Conservation (phyloP, 2,329 filamentous ascomycete genomes). For the Diaporthe sp. region DNA sequence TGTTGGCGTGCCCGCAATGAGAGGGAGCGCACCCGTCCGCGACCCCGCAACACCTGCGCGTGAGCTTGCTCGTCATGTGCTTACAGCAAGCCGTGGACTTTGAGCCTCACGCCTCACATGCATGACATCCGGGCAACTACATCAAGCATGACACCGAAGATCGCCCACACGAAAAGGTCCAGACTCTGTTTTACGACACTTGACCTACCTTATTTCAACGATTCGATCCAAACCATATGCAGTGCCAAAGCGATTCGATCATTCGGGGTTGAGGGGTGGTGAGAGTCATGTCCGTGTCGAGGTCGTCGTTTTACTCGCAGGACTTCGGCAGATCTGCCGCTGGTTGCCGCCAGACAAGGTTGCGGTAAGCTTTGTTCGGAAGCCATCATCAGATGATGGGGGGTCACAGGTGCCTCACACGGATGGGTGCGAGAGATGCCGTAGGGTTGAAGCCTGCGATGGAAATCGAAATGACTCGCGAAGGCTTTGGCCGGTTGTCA, state of each 20-base stretch:
- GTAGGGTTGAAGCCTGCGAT: constrained; percentile 22
- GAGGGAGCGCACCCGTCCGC: constrained; percentile 28
- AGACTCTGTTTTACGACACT: background rate
- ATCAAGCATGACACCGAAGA: constrained; percentile 24
- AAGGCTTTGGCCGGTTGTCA: background rate
- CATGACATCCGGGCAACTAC: constrained; percentile 46
- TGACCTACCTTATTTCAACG: background rate
- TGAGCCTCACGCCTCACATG: constrained; percentile 52
- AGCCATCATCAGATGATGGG: constrained; percentile 23
- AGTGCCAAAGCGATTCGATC: background rate
- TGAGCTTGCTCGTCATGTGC: constrained; percentile 42
- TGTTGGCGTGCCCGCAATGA: background rate
- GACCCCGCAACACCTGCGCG: constrained; percentile 14
- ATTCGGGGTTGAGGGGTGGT: background rate
- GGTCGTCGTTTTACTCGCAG: background rate
- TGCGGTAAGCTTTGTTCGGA: constrained; percentile 15
- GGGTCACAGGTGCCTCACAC: constrained; percentile 20
- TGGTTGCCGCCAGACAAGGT: constrained; percentile 23
- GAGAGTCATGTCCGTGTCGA: constrained; percentile 28
- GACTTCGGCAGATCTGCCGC: constrained; percentile 33
- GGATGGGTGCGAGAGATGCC: background rate
- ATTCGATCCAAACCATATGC: constrained; percentile 3
- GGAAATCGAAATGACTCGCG: constrained; percentile 25
- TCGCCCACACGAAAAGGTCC: background rate
- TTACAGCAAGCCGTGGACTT: constrained; percentile 46